Evolutionary conservation across 2,329 filamentous ascomycete species (phyloP).

Genomic region (Colletotrichum incanum): DNA sequence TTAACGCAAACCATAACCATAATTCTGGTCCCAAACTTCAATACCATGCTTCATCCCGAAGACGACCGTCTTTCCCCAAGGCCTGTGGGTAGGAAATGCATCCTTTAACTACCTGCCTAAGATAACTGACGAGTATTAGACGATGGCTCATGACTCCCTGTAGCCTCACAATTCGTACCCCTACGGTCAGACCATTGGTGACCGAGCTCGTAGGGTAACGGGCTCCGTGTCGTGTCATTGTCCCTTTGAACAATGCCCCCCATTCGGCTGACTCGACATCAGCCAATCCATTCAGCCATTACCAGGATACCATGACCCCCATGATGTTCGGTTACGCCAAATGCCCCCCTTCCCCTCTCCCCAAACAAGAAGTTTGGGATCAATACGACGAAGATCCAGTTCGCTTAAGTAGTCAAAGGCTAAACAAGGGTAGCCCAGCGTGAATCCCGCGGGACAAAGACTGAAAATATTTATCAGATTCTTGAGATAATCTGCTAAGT

Average conservation of each 20-base stretch:
- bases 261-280: background rate
- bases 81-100: background rate
- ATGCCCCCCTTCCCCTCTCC: background rate
- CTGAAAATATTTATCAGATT: constrained; percentile 28
- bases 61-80: background rate
- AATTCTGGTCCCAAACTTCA: background rate
- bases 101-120: background rate
- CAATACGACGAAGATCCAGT: background rate
- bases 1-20: background rate
- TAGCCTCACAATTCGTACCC: background rate
- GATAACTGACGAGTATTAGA: background rate
- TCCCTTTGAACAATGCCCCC: background rate
- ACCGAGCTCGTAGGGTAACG: too few species aligned
- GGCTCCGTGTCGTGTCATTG: too few species aligned
- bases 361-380: constrained; percentile 2
- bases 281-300: background rate
- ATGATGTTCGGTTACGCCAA: constrained; percentile 3
- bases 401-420: background rate
- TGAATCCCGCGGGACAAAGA: background rate
- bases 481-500: background rate
- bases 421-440: background rate
- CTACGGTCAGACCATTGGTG: background rate
- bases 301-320: background rate
- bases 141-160: background rate
- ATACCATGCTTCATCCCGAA: background rate